A percentile compares a stretch with the other conserved stretches of the same genome.
Conservation (phyloP, 352 stramenopile species). For the Globisporangium barbulae region DNA sequence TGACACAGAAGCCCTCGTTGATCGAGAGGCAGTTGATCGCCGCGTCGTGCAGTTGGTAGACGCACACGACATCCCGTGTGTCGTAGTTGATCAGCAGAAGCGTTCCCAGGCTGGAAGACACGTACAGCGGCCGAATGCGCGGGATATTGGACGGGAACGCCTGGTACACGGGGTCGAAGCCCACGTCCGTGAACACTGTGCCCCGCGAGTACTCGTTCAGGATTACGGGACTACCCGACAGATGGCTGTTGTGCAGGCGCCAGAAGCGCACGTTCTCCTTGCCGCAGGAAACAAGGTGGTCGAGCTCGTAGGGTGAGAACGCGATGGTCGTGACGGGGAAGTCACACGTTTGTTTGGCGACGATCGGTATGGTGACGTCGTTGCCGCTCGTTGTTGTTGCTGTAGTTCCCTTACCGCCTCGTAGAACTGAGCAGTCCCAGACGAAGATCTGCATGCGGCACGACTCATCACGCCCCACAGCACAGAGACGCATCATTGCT, state of each 20-base stretch:
- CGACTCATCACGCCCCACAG: constrained; percentile 57
- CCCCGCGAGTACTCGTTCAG: constrained; percentile 88
- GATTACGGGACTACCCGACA: constrained; percentile 80
- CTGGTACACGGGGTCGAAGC: constrained; percentile 70
- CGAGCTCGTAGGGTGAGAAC: constrained; percentile 83
- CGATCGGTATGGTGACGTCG: constrained; percentile 26
- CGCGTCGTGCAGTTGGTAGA: constrained; percentile 88
- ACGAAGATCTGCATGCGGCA: constrained; percentile 73
- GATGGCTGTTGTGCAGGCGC: constrained; percentile 62
- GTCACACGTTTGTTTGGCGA: constrained; percentile 85
- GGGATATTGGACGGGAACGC: constrained; percentile 55
- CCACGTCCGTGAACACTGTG: constrained; percentile 81
- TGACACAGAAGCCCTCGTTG: constrained; percentile 90
- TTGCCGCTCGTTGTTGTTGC: not conserved
- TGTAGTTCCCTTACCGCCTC: not conserved
- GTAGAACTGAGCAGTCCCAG: constrained; percentile 50
- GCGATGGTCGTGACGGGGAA: constrained; percentile 67
- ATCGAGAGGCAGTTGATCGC: constrained; percentile 81
- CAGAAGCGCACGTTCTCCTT: constrained; percentile 92
- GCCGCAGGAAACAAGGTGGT: constrained; percentile 86
- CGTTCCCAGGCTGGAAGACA: constrained; percentile 69
- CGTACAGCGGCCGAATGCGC: constrained; percentile 65
- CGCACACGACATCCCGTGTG: constrained; percentile 70
- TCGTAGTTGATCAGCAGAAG: constrained; percentile 87
- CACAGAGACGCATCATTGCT: constrained; percentile 33